Percentiles rank a stretch among this genome's conserved stretches.
Evolutionary conservation across 768 basidiomycete genomes (phyloP).

Genomic region (Suillus fuscotomentosus): DNA sequence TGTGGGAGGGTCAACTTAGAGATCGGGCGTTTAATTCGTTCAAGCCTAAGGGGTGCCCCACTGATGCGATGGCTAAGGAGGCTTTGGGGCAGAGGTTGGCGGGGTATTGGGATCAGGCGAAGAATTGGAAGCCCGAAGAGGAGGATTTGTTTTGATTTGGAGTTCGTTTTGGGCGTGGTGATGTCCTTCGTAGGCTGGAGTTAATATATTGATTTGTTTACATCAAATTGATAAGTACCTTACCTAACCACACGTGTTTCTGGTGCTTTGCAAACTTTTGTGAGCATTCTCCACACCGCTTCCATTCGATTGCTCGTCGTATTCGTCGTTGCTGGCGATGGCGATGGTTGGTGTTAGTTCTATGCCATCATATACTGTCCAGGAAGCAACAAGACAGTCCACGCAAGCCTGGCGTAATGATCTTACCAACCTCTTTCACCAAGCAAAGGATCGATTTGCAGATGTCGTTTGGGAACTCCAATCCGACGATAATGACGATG

Average conservation of each 20-base stretch:
- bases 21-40: conserved; percentile 82
- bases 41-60: conserved; percentile 78
- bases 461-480: conserved; percentile 94
- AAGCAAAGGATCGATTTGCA: conserved; percentile 90
- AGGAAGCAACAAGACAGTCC: conserved; percentile 64
- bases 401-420: conserved; percentile 80
- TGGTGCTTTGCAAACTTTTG: conserved; percentile 1
- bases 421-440: conserved; percentile 70
- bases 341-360: conserved; percentile 1
- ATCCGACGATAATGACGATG: conserved; percentile 49
- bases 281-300: neutral
- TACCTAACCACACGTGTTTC: conserved; percentile 9
- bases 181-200: neutral
- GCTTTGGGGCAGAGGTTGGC: conserved; percentile 79
- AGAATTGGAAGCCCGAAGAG: conserved; percentile 85
- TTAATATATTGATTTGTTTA: neutral
- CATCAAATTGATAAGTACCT: neutral
- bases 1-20: conserved; percentile 91
- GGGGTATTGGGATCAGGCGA: conserved; percentile 94
- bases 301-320: neutral
- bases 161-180: neutral
- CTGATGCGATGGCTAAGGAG: conserved; percentile 84
- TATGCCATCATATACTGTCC: conserved; percentile 50
- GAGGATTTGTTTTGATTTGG: conserved; percentile 59
- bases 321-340: conserved; percentile 4